These are phyloP conservation scores for Phaeotremella fagi DNA, from an alignment of 768 basidiomycete species.

Conservation along the genomic window DNA sequence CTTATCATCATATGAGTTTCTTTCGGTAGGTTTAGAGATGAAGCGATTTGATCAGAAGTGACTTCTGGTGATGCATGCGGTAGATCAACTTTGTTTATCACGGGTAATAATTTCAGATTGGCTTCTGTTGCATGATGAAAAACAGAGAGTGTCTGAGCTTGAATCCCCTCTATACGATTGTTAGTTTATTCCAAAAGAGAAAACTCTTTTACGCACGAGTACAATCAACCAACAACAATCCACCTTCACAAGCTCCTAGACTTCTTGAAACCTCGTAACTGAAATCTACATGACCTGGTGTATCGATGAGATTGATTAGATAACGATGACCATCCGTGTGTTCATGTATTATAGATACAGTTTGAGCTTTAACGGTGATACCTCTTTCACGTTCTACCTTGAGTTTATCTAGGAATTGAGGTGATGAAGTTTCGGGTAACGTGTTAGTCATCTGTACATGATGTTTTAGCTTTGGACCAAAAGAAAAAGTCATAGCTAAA, in stretches of 20 bases:
- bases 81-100: constrained; percentile 94
- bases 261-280: constrained; percentile 93
- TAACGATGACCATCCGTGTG: constrained; percentile 56
- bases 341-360: constrained; percentile 72
- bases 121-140: constrained; percentile 81
- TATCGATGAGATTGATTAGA: constrained; percentile 92
- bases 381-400: constrained; percentile 96
- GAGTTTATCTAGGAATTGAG: constrained; percentile 53
- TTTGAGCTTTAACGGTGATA: constrained; percentile 97
- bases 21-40: constrained; percentile 75
- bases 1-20: constrained; percentile 72
- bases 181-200: not conserved
- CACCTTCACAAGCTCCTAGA: constrained; percentile 89
- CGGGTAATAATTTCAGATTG: constrained; percentile 68
- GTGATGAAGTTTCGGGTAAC: constrained; percentile 27
- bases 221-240: constrained; percentile 79
- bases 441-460: constrained; percentile 34
- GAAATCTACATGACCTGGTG: constrained; percentile 98
- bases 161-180: constrained; percentile 63
- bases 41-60: constrained; percentile 72
- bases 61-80: constrained; percentile 79
- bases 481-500: not conserved
- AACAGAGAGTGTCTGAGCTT: constrained; percentile 94
- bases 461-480: not conserved
- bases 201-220: constrained; percentile 54